Evolutionary conservation across 2,329 filamentous ascomycete species (phyloP).

Genomic region (Exophiala aquamarina): DNA sequence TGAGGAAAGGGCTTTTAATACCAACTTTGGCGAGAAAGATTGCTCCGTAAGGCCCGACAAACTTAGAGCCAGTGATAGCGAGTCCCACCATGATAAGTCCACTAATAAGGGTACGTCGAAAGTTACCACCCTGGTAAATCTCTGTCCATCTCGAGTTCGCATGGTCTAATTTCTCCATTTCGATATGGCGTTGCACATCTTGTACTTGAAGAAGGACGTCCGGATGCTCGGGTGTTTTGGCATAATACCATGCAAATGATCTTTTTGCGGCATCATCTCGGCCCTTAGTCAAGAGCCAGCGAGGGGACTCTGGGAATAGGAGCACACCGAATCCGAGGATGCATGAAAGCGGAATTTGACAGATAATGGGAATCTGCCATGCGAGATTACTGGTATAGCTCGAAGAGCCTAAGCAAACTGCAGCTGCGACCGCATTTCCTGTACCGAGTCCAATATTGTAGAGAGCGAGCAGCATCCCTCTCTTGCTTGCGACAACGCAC

Average conservation of each 20-base stretch:
- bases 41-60: constrained; percentile 8
- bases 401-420: not conserved
- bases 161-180: constrained; percentile 21
- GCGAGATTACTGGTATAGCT: not conserved
- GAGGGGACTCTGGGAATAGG: constrained; percentile 45
- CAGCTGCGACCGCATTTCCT: not conserved
- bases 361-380: constrained; percentile 25
- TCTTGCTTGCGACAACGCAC: not conserved
- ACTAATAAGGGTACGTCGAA: constrained; percentile 28
- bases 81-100: constrained; percentile 30
- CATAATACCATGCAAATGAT: constrained; percentile 32
- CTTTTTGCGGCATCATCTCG: constrained; percentile 41
- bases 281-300: constrained; percentile 47
- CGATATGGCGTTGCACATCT: constrained; percentile 29
- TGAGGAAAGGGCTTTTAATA: constrained; percentile 23
- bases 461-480: not conserved
- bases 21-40: constrained; percentile 24
- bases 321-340: constrained; percentile 39
- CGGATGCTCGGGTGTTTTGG: constrained; percentile 15
- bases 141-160: constrained; percentile 26
- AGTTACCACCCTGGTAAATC: constrained; percentile 28
- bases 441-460: not conserved
- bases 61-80: constrained; percentile 31
- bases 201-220: constrained; percentile 29
- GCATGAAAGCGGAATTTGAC: constrained; percentile 32